Evolutionary conservation across 495 filamentous ascomycete genomes (phyloP), one percentile per base, ranked within the genome.

Genomic region (Corynascus novoguineensis): DNA sequence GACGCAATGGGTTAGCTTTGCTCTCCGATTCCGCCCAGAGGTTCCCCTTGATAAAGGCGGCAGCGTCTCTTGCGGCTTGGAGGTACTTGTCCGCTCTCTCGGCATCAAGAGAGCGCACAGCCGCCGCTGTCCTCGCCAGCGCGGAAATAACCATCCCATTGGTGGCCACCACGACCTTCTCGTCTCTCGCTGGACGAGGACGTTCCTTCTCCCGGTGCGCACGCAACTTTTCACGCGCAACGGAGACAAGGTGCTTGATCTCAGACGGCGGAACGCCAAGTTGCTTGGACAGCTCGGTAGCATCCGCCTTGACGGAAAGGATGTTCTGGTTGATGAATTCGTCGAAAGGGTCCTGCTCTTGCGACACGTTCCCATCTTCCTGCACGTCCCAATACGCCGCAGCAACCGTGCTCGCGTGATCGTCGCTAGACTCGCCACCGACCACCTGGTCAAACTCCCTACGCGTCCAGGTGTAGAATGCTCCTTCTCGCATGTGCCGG

Each of bases 381-480:
- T 83, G 79, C 17, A 97, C 88, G 60, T 88, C 86, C 81, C 86
- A 97, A 68, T 95, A 91, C 19, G 82, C 83, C 22, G 90, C 90
- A 55, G 87, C 86, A 29, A 97, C 81, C 4, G 83, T 79, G 24
- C 82, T 85, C 57, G 86, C 86, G 24, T 86, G 81, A 22, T 82
- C 64, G 21, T 72, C 72, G 42, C 37, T 58, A 1, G 50, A 55
- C 8, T 49, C 61, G 17, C 38, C 60, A 4, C 83, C 85, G 2
- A 97, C 81, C 4, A 96, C 81, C 49, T 82, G 79, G 32, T 89
- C 86, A 60, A 97, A 86, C 61, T 97, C 92, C 61, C 89, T 86
- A 53, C 87, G 75, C 0, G 92, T 95, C 92, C 92, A 98, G 19
- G 96, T 83, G 65, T 98, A 97, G 64, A 89, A 97, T 2, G 93